Percentiles rank a stretch among this genome's conserved stretches.
Conservation (phyloP, 257 asterid species). For the Verbascum thapsus region DNA sequence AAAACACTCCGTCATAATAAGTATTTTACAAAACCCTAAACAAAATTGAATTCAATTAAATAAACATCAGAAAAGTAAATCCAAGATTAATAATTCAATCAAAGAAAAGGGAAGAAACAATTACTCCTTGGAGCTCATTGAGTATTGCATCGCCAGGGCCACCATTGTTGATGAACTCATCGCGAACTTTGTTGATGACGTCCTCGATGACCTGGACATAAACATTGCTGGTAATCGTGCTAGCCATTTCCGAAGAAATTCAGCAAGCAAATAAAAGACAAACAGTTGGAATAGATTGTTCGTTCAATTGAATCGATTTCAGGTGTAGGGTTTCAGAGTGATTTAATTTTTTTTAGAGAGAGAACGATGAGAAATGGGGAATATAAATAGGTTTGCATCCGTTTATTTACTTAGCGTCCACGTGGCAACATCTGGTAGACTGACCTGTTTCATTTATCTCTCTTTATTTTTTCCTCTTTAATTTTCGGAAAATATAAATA, state of each 20-base stretch:
- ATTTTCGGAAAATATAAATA: too few relatives aligned
- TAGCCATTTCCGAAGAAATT: constrained; percentile 54
- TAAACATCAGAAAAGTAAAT: not conserved
- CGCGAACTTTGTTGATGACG: constrained; percentile 87
- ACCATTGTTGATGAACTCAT: constrained; percentile 66
- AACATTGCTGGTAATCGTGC: constrained; percentile 72
- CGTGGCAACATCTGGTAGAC: constrained; percentile 38
- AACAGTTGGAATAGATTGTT: constrained; percentile 1
- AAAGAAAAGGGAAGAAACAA: constrained; percentile 7
- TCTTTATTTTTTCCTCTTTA: not conserved
- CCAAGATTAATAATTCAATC: constrained; percentile 7
- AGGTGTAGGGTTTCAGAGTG: constrained; percentile 27
- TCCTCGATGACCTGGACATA: constrained; percentile 88
- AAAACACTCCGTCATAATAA: too few relatives aligned
- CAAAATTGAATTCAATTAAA: too few relatives aligned
- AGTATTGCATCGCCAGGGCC: constrained; percentile 93
- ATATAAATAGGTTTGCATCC: constrained; percentile 78
- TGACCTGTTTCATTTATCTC: not conserved
- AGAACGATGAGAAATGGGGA: constrained; percentile 40
- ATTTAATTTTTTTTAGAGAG: constrained; percentile 22
- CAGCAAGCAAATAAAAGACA: not conserved
- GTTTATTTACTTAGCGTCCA: constrained; percentile 32
- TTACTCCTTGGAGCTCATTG: constrained; percentile 91
- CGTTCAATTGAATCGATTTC: not conserved
- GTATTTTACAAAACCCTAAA: too few relatives aligned